A percentile compares a stretch with the other conserved stretches of the same genome.
These are phyloP conservation scores for Petunia secreta DNA, from an alignment of 257 asterid genomes.

Conservation along the genomic window DNA sequence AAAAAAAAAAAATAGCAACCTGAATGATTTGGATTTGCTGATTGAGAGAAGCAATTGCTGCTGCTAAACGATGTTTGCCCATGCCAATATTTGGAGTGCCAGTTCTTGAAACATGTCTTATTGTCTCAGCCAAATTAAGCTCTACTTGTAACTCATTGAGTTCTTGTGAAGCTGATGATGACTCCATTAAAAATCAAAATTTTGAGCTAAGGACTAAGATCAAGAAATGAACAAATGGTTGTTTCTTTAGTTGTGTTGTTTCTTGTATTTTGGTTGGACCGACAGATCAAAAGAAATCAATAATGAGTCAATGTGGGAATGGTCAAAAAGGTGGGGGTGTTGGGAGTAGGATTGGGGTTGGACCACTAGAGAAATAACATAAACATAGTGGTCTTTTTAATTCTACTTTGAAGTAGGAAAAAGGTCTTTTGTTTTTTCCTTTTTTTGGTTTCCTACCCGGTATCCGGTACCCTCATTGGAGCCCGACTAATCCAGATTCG, in stretches of 20 bases:
- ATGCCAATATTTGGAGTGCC: constrained; percentile 28
- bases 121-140: background rate
- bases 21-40: constrained; percentile 59
- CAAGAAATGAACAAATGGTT: background rate
- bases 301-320: background rate
- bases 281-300: background rate
- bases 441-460: too few relatives aligned
- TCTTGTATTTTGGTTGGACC: background rate
- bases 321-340: too few relatives aligned
- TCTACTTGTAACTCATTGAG: background rate
- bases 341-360: too few relatives aligned
- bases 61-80: constrained; percentile 64
- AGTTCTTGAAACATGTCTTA: background rate
- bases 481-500: too few relatives aligned
- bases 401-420: too few relatives aligned
- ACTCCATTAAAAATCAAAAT: background rate
- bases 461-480: too few relatives aligned
- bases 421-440: too few relatives aligned
- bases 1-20: constrained; percentile 28
- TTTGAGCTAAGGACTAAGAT: background rate
- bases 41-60: constrained; percentile 62
- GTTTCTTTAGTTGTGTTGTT: too few relatives aligned
- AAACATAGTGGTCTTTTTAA: too few relatives aligned
- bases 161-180: background rate
- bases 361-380: too few relatives aligned